A percentile compares a stretch with the other conserved stretches of the same genome.
Evolutionary conservation across 805 yeast genomes (phyloP).

Genomic region (Teunomyces kruisii): DNA sequence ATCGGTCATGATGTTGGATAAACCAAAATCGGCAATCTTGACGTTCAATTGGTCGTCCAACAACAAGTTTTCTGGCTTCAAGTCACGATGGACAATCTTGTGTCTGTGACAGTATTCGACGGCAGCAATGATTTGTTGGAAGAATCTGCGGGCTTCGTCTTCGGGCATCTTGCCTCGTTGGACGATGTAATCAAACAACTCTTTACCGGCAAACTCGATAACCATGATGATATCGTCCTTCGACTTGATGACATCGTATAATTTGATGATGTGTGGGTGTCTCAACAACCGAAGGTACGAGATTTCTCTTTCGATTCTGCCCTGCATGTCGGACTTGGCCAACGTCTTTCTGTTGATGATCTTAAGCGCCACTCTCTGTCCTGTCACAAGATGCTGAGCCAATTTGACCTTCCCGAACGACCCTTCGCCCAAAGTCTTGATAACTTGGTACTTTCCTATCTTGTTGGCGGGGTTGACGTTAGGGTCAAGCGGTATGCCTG

Average conservation of each 20-base stretch:
- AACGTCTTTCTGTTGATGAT: constrained; percentile 30
- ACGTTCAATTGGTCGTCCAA: constrained; percentile 30
- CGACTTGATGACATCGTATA: constrained; percentile 30
- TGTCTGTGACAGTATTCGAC: constrained; percentile 33
- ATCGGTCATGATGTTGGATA: constrained; percentile 32
- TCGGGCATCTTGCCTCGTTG: constrained; percentile 31
- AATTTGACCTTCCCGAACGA: constrained; percentile 33
- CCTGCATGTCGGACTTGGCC: constrained; percentile 33
- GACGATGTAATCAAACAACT: constrained; percentile 29
- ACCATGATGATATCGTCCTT: constrained; percentile 33
- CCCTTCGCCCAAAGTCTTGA: constrained; percentile 31
- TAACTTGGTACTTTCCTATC: constrained; percentile 63
- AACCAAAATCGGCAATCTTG: constrained; percentile 30
- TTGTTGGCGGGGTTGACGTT: constrained; percentile 40
- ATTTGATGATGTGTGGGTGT: constrained; percentile 32
- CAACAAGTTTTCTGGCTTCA: constrained; percentile 74
- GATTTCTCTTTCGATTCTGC: constrained; percentile 29
- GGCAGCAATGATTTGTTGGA: constrained; percentile 31
- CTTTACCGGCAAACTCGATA: constrained; percentile 30
- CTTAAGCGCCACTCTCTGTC: constrained; percentile 29
- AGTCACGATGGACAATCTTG: constrained; percentile 57
- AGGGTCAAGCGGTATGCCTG: constrained; percentile 9
- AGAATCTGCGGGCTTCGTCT: constrained; percentile 28
- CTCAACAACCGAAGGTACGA: constrained; percentile 28
- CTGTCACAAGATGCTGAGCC: constrained; percentile 29